Evolutionary conservation across 805 yeast genomes (phyloP), one percentile per base, ranked within the genome.

Genomic region (Metschnikowia kunwiensis): DNA sequence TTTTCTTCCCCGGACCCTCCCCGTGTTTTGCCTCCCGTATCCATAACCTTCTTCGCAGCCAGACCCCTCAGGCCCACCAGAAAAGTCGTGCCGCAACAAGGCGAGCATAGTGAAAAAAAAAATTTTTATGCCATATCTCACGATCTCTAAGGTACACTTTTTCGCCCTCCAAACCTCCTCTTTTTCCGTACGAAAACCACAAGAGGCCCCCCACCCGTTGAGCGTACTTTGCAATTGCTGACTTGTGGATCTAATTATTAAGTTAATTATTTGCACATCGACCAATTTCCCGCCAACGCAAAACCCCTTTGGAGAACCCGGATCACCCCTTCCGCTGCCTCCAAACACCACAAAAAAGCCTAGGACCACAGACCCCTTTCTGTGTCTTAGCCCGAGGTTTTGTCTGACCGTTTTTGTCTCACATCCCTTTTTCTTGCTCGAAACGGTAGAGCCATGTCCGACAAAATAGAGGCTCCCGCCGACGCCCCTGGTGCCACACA

Each of bases 181-280:
- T 29, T 29, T 21, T 21, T n/a, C 16, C 30, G 10, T 16, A 16
- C 15, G 20, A 16, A 27, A 27, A 11, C 16, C 8, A 16, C 15
- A 14, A 31, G 34, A 24, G 26, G 23, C 18, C 12, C 23, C 18
- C 34, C 33, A 6, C 21, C 12, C 18, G 32, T 22, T 8, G 24
- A 19, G 25, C 32, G 25, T 16, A 13, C 13, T 15, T 30, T 15
- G 36, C 40, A 31, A 27, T 36, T 36, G 40, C 40, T 31, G 36
- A 30, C 36, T 16, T 21, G 34, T 42, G 44, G 40, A 36, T 37
- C 43, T 32, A 44, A 30, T 42, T 44, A 44, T 44, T 42, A 28
- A 24, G 24, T 44, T 39, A 42, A 39, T 44, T 44, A 36, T 36
- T 36, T 34, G 42, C 43, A 32, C 40, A 18, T 17, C 24, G 23